Evolutionary conservation across 2,329 filamentous ascomycete species (phyloP).

Genomic region (Alternaria burnsii): DNA sequence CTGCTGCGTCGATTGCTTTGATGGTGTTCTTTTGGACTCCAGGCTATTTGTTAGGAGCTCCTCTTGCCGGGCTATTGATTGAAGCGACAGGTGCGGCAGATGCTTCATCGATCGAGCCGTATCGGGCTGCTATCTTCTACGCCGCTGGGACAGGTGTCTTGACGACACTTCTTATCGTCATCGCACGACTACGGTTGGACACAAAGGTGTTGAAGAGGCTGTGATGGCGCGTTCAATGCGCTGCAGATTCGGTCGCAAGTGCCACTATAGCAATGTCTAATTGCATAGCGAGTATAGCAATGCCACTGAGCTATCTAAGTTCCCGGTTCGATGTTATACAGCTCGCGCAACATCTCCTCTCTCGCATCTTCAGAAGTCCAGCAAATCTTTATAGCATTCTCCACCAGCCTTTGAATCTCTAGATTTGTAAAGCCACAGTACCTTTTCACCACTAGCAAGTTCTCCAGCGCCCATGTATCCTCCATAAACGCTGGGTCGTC

Average conservation of each 20-base stretch:
- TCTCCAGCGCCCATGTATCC: slow-evolving; percentile 60
- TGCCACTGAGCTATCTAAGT: not conserved
- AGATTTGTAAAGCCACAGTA: slow-evolving; percentile 53
- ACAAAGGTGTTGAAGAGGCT: not conserved
- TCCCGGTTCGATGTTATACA: not conserved
- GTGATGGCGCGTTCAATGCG: not conserved
- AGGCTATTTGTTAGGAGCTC: slow-evolving; percentile 39
- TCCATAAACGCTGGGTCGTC: slow-evolving; percentile 62
- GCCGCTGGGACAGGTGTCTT: slow-evolving; percentile 31
- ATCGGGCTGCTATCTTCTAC: slow-evolving; percentile 42
- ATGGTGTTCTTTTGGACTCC: slow-evolving; percentile 34
- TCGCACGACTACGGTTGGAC: not conserved
- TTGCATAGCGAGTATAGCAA: not conserved
- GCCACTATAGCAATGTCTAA: not conserved
- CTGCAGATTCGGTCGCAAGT: no score
- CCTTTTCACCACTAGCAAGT: slow-evolving; percentile 55
- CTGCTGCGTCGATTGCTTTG: not conserved
- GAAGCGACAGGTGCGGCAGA: slow-evolving; percentile 34
- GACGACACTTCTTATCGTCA: slow-evolving; percentile 2
- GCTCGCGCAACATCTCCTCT: not conserved
- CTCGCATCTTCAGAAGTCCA: slow-evolving; percentile 53
- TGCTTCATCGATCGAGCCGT: slow-evolving; percentile 22
- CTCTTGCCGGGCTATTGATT: slow-evolving; percentile 40
- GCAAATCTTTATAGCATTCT: slow-evolving; percentile 57
- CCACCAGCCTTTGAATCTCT: slow-evolving; percentile 55